phyloP scores from a whole-genome alignment of 441 rosid species.

The Erysimum pusillum region DNA sequence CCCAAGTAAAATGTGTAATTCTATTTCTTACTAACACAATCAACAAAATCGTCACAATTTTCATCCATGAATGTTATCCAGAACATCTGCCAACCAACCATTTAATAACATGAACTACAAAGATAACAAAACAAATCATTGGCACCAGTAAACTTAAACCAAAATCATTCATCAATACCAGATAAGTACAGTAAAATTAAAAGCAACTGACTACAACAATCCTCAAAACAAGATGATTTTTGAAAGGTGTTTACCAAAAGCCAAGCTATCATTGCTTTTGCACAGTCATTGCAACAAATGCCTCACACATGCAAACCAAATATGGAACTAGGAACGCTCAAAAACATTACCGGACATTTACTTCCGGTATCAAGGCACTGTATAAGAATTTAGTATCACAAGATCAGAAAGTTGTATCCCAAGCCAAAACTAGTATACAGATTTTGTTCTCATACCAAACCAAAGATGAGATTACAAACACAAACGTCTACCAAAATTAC shows the following conservation, averaged over 20 bases:
- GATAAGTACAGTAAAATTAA: not conserved
- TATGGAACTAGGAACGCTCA: not conserved
- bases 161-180: constrained; percentile 8
- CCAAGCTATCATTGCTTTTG: constrained; percentile 12
- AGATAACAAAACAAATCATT: constrained; percentile 30
- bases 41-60: not conserved
- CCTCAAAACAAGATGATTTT: not conserved
- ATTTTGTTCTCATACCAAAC: not conserved
- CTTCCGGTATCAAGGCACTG: not conserved
- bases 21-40: not conserved
- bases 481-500: not conserved
- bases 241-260: not conserved
- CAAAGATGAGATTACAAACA: constrained; percentile 5
- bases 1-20: constrained; percentile 3
- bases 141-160: not conserved
- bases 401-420: not conserved
- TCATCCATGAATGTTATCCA: not conserved
- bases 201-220: constrained; percentile 7
- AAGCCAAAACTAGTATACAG: not conserved
- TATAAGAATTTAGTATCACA: not conserved
- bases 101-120: constrained; percentile 2
- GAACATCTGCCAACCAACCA: constrained; percentile 8
- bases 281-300: constrained; percentile 1
- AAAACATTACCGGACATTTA: not conserved
- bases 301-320: constrained; percentile 4